A percentile compares a stretch with the other conserved stretches of the same genome.
Evolutionary conservation across 768 basidiomycete species (phyloP).

Genomic region (Mycena pura): DNA sequence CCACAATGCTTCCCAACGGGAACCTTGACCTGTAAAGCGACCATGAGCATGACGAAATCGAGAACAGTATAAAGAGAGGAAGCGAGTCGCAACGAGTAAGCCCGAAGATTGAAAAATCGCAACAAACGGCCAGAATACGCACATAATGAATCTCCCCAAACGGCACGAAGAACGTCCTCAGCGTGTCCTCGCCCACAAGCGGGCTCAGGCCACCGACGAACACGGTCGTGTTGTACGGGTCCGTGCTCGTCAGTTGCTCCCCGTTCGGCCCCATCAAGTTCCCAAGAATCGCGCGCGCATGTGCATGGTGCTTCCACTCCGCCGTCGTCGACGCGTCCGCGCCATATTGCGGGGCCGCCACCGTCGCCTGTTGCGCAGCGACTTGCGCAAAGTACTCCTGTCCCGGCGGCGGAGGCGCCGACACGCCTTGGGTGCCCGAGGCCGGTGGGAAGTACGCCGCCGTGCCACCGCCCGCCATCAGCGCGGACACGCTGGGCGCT

Average conservation of each 20-base stretch:
- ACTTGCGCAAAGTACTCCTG: slow-evolving; percentile 15
- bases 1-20: slow-evolving; percentile 95
- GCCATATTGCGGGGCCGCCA: neutral
- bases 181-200: slow-evolving; percentile 88
- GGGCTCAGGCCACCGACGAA: slow-evolving; percentile 93
- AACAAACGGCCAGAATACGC: slow-evolving; percentile 36
- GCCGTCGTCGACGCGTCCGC: slow-evolving; percentile 53
- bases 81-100: neutral
- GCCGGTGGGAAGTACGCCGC: slow-evolving; percentile 35
- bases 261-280: slow-evolving; percentile 88
- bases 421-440: slow-evolving; percentile 26
- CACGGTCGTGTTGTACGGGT: slow-evolving; percentile 96
- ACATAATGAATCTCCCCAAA: slow-evolving; percentile 95
- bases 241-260: slow-evolving; percentile 85
- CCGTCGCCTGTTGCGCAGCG: slow-evolving; percentile 29
- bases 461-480: slow-evolving; percentile 57
- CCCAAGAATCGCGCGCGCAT: slow-evolving; percentile 82
- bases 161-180: slow-evolving; percentile 90
- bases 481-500: slow-evolving; percentile 65
- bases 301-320: slow-evolving; percentile 85
- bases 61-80: too few relatives aligned
- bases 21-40: slow-evolving; percentile 85
- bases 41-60: neutral
- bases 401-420: slow-evolving; percentile 48
- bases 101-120: neutral